Conservation (phyloP, 345 rosid genomes). For the Citrus reticulata region DNA sequence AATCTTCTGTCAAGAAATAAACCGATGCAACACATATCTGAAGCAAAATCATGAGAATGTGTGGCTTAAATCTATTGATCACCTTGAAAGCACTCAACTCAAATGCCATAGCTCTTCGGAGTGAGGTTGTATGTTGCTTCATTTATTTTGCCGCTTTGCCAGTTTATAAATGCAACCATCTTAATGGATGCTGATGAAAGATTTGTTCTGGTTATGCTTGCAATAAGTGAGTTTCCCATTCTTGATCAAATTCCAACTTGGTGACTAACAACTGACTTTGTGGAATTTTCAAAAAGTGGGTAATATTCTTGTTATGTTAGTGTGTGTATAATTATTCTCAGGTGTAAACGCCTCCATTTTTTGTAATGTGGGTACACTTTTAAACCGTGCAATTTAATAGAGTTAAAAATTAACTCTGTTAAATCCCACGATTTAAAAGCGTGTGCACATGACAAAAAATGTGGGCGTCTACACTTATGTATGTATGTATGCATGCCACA, state of each 20-base stretch:
- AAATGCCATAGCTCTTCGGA: neutral
- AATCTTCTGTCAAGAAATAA: constrained; percentile 24
- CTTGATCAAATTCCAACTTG: neutral
- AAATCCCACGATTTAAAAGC: too few species aligned
- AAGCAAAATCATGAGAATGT: constrained; percentile 19
- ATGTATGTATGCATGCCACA: neutral
- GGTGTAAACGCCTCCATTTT: too few species aligned
- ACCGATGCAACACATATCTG: constrained; percentile 12
- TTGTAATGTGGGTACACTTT: too few species aligned
- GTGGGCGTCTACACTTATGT: too few species aligned
- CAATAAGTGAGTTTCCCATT: neutral
- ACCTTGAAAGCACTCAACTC: neutral
- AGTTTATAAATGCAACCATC: neutral
- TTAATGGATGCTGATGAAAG: neutral
- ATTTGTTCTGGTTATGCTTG: neutral
- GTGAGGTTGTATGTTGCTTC: neutral
- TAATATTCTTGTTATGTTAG: neutral
- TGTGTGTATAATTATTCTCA: too few species aligned
- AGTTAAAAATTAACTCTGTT: too few species aligned
- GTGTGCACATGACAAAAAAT: too few species aligned
- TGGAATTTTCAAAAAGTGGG: neutral
- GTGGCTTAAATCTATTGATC: constrained; percentile 17
- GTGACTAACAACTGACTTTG: neutral
- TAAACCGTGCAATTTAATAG: too few species aligned
- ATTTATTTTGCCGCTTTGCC: neutral